phyloP scores from a whole-genome alignment of 306 rosid genomes.

The Castanea sativa region DNA sequence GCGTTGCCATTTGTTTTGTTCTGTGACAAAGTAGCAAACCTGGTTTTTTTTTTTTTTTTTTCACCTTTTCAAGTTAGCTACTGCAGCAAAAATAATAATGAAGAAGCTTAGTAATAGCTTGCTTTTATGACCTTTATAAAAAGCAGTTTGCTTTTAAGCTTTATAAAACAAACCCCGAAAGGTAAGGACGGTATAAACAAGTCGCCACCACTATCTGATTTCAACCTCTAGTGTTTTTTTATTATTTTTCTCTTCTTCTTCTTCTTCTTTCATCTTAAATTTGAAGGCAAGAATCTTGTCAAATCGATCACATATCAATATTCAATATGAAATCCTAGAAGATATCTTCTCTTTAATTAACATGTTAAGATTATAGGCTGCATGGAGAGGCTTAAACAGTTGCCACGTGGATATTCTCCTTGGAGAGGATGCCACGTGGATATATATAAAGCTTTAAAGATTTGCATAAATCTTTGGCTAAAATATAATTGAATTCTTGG shows the following conservation, averaged over 20 bases:
- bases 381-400: conserved; percentile 18
- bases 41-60: neutral
- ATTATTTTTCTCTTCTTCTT: neutral
- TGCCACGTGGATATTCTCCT: conserved; percentile 25
- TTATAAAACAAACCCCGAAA: neutral
- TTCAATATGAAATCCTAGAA: conserved; percentile 9
- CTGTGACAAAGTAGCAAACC: neutral
- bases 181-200: neutral
- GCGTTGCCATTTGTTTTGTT: neutral
- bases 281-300: conserved; percentile 41
- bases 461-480: conserved; percentile 7
- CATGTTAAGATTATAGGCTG: neutral
- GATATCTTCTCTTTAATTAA: conserved; percentile 22
- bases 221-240: neutral
- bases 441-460: conserved; percentile 22
- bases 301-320: conserved; percentile 11
- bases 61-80: neutral
- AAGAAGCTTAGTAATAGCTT: neutral
- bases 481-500: neutral
- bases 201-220: neutral
- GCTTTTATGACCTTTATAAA: neutral
- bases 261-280: conserved; percentile 17
- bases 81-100: neutral
- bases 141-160: neutral
- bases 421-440: conserved; percentile 12